Conservation (phyloP, 768 basidiomycete genomes). For the Infundibulicybe gibba region DNA sequence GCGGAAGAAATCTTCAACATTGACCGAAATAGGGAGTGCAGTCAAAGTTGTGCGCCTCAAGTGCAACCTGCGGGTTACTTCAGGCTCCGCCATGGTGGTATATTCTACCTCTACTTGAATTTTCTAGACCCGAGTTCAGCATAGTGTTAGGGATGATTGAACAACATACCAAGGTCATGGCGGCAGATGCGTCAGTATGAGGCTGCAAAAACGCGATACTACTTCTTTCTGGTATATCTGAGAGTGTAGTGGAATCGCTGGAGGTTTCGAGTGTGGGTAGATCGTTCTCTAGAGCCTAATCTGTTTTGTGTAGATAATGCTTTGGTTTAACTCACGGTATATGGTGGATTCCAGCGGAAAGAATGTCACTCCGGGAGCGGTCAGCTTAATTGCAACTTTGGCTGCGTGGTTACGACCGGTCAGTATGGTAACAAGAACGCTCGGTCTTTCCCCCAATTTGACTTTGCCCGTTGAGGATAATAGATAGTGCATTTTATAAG, state of each 20-base stretch:
- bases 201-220: constrained; percentile 53
- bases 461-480: constrained; percentile 34
- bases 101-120: constrained; percentile 69
- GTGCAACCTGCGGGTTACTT: constrained; percentile 48
- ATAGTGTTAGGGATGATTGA: neutral
- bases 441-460: constrained; percentile 57
- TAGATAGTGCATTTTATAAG: neutral
- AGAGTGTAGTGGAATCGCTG: constrained; percentile 42
- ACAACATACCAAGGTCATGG: constrained; percentile 54
- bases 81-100: constrained; percentile 49
- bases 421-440: constrained; percentile 51
- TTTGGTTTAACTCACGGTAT: constrained; percentile 20
- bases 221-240: constrained; percentile 43
- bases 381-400: constrained; percentile 49
- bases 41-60: constrained; percentile 57
- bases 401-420: constrained; percentile 69
- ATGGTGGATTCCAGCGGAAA: constrained; percentile 36
- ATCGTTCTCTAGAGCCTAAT: constrained; percentile 9
- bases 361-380: constrained; percentile 54
- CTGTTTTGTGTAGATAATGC: neutral
- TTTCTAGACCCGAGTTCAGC: constrained; percentile 42
- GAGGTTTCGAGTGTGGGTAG: constrained; percentile 27
- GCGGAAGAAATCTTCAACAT: constrained; percentile 96
- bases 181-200: constrained; percentile 62
- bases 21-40: constrained; percentile 82